Conservation (phyloP, 2,329 filamentous ascomycete genomes). For the Epichloe coenophiala region DNA sequence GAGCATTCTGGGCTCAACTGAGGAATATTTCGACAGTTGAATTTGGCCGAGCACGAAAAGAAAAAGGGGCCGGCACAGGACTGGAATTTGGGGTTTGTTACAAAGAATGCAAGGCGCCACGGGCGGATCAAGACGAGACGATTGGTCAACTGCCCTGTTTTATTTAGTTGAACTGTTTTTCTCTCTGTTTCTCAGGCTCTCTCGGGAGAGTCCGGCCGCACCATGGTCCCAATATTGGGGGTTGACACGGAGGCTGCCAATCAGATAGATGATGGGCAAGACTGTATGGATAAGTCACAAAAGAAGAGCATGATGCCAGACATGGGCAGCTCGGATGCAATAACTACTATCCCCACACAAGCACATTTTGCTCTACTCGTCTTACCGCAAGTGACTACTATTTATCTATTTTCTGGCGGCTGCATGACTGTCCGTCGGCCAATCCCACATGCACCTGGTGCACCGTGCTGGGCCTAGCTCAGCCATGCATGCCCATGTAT, state of each 20-base stretch:
- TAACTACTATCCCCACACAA: neutral
- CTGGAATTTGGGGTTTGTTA: slow-evolving; percentile 4
- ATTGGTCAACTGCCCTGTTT: neutral
- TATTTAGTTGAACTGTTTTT: neutral
- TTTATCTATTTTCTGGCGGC: too few relatives aligned
- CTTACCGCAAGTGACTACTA: neutral
- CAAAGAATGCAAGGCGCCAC: slow-evolving; percentile 2
- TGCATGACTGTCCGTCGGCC: too few relatives aligned
- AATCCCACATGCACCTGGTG: too few relatives aligned
- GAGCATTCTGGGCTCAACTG: slow-evolving; percentile 15
- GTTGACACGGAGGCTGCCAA: neutral
- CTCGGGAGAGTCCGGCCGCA: neutral
- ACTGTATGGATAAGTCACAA: neutral
- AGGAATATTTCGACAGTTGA: slow-evolving; percentile 18
- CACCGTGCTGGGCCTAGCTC: too few relatives aligned
- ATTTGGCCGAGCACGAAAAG: slow-evolving; percentile 7
- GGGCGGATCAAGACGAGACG: neutral
- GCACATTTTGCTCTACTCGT: neutral
- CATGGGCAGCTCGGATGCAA: neutral
- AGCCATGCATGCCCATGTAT: too few relatives aligned
- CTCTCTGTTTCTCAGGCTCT: neutral
- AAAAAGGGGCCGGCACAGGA: slow-evolving; percentile 3
- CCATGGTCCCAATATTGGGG: neutral
- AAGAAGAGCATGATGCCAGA: neutral
- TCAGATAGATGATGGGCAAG: slow-evolving; percentile 5